phyloP scores from a whole-genome alignment of 306 rosid species.

The Rosa chinensis region DNA sequence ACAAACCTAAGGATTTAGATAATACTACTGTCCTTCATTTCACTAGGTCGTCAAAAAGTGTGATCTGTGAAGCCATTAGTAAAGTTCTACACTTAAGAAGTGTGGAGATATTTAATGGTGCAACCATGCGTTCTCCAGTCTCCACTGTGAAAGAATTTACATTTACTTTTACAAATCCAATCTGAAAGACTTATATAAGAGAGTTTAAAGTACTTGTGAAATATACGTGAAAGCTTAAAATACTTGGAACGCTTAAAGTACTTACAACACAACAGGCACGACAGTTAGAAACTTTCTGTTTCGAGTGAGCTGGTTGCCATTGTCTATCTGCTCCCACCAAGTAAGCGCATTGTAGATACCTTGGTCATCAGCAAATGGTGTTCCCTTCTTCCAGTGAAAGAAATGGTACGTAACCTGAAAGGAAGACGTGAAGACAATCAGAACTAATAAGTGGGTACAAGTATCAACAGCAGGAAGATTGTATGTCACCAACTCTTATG shows the following conservation, averaged over 20 bases:
- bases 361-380: slow-evolving; percentile 51
- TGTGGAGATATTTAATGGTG: not conserved
- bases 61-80: not conserved
- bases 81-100: not conserved
- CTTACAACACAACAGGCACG: slow-evolving; percentile 44
- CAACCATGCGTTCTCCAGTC: not conserved
- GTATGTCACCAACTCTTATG: not conserved
- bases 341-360: slow-evolving; percentile 47
- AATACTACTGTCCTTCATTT: not conserved
- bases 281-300: slow-evolving; percentile 46
- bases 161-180: not conserved
- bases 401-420: slow-evolving; percentile 43
- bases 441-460: not conserved
- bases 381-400: slow-evolving; percentile 52
- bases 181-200: not conserved
- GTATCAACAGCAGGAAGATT: not conserved
- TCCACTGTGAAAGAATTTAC: not conserved
- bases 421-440: not conserved
- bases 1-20: not conserved
- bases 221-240: not conserved
- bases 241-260: not conserved
- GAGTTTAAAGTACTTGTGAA: not conserved
- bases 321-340: slow-evolving; percentile 53
- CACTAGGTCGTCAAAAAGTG: not conserved
- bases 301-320: slow-evolving; percentile 46